phyloP scores from a whole-genome alignment of 1,284 basidiomycete genomes.

The Marasmius tenuissimus region DNA sequence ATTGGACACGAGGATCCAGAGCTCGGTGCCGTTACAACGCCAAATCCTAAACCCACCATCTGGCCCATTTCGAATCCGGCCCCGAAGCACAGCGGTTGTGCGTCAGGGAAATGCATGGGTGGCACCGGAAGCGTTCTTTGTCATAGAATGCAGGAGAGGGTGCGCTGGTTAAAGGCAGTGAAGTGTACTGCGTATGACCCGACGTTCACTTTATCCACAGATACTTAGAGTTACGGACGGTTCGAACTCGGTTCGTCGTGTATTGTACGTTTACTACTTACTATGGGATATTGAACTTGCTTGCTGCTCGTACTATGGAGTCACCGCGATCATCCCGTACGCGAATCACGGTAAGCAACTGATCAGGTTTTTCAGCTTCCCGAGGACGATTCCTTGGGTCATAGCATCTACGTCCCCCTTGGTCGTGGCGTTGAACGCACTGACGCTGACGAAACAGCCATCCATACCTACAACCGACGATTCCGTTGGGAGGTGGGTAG shows the following conservation, averaged over 20 bases:
- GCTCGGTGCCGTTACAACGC: not conserved
- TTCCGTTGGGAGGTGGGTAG: slow-evolving; percentile 39
- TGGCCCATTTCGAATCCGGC: not conserved
- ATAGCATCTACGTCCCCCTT: slow-evolving; percentile 42
- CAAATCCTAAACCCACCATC: not conserved
- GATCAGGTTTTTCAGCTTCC: slow-evolving; percentile 33
- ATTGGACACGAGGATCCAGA: not conserved
- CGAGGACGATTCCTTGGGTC: slow-evolving; percentile 39
- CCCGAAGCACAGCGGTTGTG: slow-evolving; percentile 10
- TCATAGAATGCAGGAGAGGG: slow-evolving; percentile 40
- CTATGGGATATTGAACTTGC: too few species aligned
- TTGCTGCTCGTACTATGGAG: too few species aligned
- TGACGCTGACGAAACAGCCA: slow-evolving; percentile 47
- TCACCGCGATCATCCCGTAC: too few species aligned
- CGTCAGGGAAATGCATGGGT: slow-evolving; percentile 20
- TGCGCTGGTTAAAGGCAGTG: slow-evolving; percentile 43
- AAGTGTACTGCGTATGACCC: slow-evolving; percentile 51
- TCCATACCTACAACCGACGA: slow-evolving; percentile 29
- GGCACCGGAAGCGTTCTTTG: slow-evolving; percentile 34
- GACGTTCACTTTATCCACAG: slow-evolving; percentile 4
- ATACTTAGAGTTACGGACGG: not conserved
- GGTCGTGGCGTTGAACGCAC: slow-evolving; percentile 43
- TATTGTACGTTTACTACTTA: not conserved
- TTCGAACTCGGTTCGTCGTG: not conserved
- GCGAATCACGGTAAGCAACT: slow-evolving; percentile 17